Evolutionary conservation across 164 flowering plant species (phyloP).

Genomic region (Macadamia integrifolia): DNA sequence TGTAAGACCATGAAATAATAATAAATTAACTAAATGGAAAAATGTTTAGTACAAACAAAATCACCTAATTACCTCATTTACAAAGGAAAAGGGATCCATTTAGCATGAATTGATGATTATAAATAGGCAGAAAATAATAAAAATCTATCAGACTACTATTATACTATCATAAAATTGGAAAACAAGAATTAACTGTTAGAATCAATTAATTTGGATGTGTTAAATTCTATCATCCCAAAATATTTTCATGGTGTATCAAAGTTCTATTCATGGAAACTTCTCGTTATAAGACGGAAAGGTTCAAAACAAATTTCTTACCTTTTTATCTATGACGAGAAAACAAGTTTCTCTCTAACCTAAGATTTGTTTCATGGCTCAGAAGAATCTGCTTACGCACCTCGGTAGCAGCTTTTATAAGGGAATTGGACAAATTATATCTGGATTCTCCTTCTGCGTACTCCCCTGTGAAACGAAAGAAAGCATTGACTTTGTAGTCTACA

Average conservation of each 20-base stretch:
- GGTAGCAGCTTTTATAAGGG: conserved; percentile 35
- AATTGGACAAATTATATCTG: conserved; percentile 58
- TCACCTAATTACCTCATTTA: neutral
- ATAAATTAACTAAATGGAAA: neutral
- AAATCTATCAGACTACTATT: neutral
- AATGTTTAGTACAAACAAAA: neutral
- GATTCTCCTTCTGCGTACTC: conserved; percentile 82
- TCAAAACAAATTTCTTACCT: neutral
- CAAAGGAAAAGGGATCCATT: too few species aligned
- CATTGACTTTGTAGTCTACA: neutral
- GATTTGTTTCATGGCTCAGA: neutral
- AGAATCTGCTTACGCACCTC: conserved; percentile 27
- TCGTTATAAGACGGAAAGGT: neutral
- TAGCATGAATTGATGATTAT: neutral
- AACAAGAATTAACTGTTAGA: neutral
- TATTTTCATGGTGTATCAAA: too few species aligned
- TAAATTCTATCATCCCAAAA: neutral
- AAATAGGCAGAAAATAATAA: neutral
- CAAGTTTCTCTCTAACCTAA: neutral
- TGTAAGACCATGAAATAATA: neutral
- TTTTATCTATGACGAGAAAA: neutral
- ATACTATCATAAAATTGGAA: neutral
- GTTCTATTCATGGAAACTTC: neutral
- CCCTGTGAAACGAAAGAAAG: conserved; percentile 32
- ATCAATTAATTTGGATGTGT: neutral